Evolutionary conservation across 306 rosid genomes (phyloP), one percentile per base, ranked within the genome.

Genomic region (Dryas alaskensis): DNA sequence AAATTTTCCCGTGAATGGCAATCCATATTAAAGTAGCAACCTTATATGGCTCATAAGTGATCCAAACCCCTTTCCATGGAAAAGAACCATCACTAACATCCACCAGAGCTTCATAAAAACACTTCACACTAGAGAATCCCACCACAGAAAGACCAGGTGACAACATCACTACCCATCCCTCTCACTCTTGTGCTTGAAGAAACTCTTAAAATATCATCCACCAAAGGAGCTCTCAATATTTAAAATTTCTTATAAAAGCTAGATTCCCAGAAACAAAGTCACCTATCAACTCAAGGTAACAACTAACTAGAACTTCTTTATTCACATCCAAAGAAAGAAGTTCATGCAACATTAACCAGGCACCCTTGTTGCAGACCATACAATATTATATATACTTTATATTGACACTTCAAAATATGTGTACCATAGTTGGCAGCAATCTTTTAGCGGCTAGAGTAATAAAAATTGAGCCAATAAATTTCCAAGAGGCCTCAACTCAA

Each of bases 331-430:
- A 65, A 66, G 22, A 66, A 48, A 48, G 57, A 13, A 13, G 64
- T 10, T 27, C 22, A 67, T 67, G 25, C 57, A 25, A 65, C 3
- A 65, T 8, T 49, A 12, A 47, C 19, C 4, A 14, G 25, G 4
- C 59, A 68, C 25, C 47, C 60, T 4, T 14, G 47, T 50, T 53
- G 16, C 2, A 7, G 17, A 44, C 43, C 16, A 31, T 59, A 10
- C 3, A 12, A 47, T 10, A 10, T 31, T 19, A 46, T 5, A 47
- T 66, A 16, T 4, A 45, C 10, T 65, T 17, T 51, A 67, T 12
- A 67, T 6, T 31, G 9, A 31, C 42, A 67, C 27, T 12, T 10
- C 58, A 67, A 67, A 67, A 11, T 66, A 67, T 67, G 59, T 22
- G 70, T 66, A 25, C 22, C 22, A 19, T 66, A 22, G 55, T 48